phyloP scores from a whole-genome alignment of 169 alveolate genomes.

The Plasmodium gallinaceum region DNA sequence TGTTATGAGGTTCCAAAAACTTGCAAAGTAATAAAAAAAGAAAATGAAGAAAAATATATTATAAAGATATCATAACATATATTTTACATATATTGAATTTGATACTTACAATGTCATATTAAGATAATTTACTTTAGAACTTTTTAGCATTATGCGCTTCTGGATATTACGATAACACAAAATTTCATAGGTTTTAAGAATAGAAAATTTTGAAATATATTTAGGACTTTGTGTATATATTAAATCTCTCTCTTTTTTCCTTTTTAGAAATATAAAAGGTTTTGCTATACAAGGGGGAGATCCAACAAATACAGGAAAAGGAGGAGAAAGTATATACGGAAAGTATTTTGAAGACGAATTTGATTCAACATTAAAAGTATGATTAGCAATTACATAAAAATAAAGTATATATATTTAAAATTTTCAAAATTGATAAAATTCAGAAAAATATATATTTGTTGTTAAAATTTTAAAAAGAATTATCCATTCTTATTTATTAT shows the following conservation, averaged over 20 bases:
- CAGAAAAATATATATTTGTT: neutral
- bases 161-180: slow-evolving; percentile 80
- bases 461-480: no score
- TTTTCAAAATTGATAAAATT: neutral
- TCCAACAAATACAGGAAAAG: slow-evolving; percentile 98
- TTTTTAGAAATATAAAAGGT: slow-evolving; percentile 94
- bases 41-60: neutral
- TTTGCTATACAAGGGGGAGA: slow-evolving; percentile 99
- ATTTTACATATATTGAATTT: neutral
- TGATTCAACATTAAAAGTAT: slow-evolving; percentile 93
- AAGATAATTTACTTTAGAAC: slow-evolving; percentile 66
- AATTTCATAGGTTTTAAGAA: slow-evolving; percentile 77
- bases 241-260: slow-evolving; percentile 70
- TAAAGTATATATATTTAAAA: slow-evolving; percentile 3
- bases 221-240: neutral
- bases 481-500: neutral
- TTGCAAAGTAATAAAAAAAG: slow-evolving; percentile 79
- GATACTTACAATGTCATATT: neutral
- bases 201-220: neutral
- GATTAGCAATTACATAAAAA: neutral
- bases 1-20: slow-evolving; percentile 88
- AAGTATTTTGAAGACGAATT: slow-evolving; percentile 96
- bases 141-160: slow-evolving; percentile 86
- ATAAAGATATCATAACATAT: neutral
- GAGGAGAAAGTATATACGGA: slow-evolving; percentile 98